Evolutionary conservation across 1,284 basidiomycete genomes (phyloP), one percentile per base, ranked within the genome.

Genomic region (Exobasidium cylindrosporum): DNA sequence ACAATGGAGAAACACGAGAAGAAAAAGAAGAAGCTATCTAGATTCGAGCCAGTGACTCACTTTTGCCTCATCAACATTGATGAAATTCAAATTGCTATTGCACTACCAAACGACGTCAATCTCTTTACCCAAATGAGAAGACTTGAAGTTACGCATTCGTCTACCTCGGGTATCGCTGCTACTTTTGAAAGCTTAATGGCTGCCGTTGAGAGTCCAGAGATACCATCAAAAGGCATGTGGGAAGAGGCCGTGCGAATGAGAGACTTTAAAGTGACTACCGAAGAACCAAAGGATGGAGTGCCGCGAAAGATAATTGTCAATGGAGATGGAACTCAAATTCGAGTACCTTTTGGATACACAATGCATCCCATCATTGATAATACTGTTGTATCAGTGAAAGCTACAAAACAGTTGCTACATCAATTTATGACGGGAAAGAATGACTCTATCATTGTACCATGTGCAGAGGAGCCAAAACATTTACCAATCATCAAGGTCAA

Each of bases 261-360:
- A 57, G 82, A 84, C 50, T 86, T 88, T 82, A 55, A 35, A n/a
- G 31, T 55, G 23, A 21, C 21, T 6, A 6, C 32, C 2, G 32
- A 44, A 55, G n/a, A 31, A 3, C 14, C 24, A 13, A 44, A 31
- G 11, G 70, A 89, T n/a, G 78, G 81, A 1, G 52, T 67, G 1
- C 43, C 44, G 3, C 10, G 14, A 13, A 68, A 7, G 58, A 52
- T 80, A 80, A 24, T 62, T 57, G 81, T 90, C 45, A 83, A 85
- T 49, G 87, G 85, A 24, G 87, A 89, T 47, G 87, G 86, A 54
- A 84, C 86, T 1, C 86, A 87, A 21, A 77, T 97, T 17, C 86
- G 88, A 21, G 88, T 97, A 44, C 93, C 95, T 0, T 86, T 86
- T 74, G 86, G 87, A 4, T 96, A 89, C 76, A 80, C 89, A 35